Conservation (phyloP, 768 basidiomycete genomes). For the Termitomyces sp. region DNA sequence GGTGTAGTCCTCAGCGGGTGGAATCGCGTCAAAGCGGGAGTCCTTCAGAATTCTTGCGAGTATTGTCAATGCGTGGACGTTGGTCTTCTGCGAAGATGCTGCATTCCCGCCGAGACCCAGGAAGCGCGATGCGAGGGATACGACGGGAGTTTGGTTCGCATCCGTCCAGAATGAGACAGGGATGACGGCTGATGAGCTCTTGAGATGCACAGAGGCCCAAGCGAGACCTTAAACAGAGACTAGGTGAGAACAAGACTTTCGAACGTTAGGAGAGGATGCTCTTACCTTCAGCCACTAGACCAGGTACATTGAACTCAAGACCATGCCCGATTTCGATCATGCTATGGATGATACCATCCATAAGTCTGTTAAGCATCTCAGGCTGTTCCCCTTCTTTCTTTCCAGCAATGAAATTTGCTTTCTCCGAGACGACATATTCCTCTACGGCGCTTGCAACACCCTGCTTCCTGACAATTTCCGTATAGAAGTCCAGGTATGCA, state of each 20-base stretch:
- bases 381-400: conserved; percentile 29
- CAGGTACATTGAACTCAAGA: conserved; percentile 55
- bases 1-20: conserved; percentile 9
- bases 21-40: conserved; percentile 26
- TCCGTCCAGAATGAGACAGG: conserved; percentile 21
- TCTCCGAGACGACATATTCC: conserved; percentile 48
- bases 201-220: conserved; percentile 45
- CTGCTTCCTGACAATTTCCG: conserved; percentile 31
- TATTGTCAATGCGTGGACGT: conserved; percentile 47
- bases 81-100: not conserved
- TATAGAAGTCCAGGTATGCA: conserved; percentile 52
- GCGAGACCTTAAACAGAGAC: conserved; percentile 45
- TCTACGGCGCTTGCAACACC: conserved; percentile 43
- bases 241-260: not conserved
- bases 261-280: not conserved
- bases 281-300: conserved; percentile 60
- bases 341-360: conserved; percentile 59
- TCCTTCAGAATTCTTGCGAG: conserved; percentile 55
- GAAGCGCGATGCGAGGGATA: conserved; percentile 9
- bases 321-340: conserved; percentile 64
- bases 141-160: not conserved
- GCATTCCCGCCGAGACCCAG: not conserved
- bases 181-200: conserved; percentile 32
- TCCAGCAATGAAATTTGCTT: conserved; percentile 37
- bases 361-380: conserved; percentile 44